Evolutionary conservation across 257 asterid genomes (phyloP), one percentile per base, ranked within the genome.

Genomic region (Datura wrightii): DNA sequence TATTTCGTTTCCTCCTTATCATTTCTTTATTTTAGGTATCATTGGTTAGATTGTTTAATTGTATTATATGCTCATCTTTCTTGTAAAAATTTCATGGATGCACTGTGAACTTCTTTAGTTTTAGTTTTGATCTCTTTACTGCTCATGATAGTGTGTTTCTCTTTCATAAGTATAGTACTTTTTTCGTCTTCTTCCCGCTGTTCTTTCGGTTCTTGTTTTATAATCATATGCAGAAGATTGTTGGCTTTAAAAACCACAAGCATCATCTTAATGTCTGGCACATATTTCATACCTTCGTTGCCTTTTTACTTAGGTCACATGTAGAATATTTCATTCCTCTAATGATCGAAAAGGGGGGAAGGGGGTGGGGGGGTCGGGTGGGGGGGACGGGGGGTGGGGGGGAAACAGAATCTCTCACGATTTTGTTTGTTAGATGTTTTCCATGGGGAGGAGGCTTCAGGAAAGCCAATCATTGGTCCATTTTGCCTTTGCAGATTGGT

Each of bases 401-500:
- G 31, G 31, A 1, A 1, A 24, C 19, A 74, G 80, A 74, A 48
- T 74, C 42, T 42, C 80, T 74, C 9, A 4, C 11, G 59, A 74
- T 74, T 72, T 72, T 5, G 11, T 72, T 3, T 46, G 59, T 74
- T 59, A 74, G 58, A 80, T 80, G 44, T 56, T 19, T 62, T 59
- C 55, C 59, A 55, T 58, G 72, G 58, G 39, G 67, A 59, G 72
- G 37, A 59, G 15, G 42, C 2, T 62, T 82, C 83, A 76, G 53
- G 63, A 46, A 56, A 79, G 66, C 36, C 37, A 56, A 16, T 81
- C 10, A 76, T 39, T 82, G 14, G 36, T 24, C 70, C 50, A 46
- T 50, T 78, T 37, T 59, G 24, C 60, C 60, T 81, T 87, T 88
- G 89, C 90, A 97, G 99, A 97, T 97, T 84, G 99, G 99, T 85